phyloP scores from a whole-genome alignment of 305 asterid species.

The Solanum hybrid region DNA sequence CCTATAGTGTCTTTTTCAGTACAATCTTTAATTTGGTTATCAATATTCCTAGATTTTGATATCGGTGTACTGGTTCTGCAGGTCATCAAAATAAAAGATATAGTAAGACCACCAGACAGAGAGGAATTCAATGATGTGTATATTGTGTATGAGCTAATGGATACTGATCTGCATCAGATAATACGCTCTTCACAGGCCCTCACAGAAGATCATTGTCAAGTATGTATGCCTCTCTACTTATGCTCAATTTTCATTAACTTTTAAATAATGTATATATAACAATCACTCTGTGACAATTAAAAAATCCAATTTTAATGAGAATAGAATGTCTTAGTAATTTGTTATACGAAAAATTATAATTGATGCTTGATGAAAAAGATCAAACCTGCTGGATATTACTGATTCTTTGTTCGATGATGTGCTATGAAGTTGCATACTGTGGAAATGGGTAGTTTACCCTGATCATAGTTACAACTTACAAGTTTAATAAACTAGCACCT shows the following conservation, averaged over 20 bases:
- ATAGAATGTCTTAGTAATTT: neutral
- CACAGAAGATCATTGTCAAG: conserved; percentile 89
- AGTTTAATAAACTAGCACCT: neutral
- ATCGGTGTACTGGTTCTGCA: conserved; percentile 4
- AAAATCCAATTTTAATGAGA: neutral
- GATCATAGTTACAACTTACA: neutral
- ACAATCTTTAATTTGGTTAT: neutral
- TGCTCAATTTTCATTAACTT: neutral
- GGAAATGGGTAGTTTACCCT: neutral
- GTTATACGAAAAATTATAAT: neutral
- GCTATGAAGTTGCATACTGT: neutral
- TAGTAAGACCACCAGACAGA: conserved; percentile 54
- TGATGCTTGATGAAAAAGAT: neutral
- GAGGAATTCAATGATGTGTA: conserved; percentile 69
- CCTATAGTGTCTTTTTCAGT: neutral
- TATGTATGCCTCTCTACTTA: conserved; percentile 21
- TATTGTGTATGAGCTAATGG: conserved; percentile 82
- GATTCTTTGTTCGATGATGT: neutral
- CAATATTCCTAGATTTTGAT: neutral
- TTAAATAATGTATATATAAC: neutral
- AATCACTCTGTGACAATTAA: neutral
- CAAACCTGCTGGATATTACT: neutral
- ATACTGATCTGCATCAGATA: conserved; percentile 85
- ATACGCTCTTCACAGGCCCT: conserved; percentile 69
- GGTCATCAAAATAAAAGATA: conserved; percentile 77